Evolutionary conservation across 768 basidiomycete species (phyloP).

Genomic region (Naganishia randhawae): DNA sequence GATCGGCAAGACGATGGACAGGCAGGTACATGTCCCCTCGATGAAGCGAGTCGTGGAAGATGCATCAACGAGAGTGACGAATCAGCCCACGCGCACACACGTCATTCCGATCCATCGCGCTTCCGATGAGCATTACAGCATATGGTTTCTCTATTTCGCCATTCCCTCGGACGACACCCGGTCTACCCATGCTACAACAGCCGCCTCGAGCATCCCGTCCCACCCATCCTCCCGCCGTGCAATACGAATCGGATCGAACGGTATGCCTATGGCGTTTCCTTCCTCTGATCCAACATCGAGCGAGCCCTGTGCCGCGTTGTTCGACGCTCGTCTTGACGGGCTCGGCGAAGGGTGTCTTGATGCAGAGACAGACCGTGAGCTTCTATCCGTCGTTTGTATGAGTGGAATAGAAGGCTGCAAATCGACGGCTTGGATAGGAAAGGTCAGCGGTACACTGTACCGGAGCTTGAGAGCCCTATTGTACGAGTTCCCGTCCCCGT

Average conservation of each 20-base stretch:
- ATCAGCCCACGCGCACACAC: not conserved
- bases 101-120: constrained; percentile 2
- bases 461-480: constrained; percentile 41
- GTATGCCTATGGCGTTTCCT: constrained; percentile 19
- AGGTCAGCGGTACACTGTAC: constrained; percentile 37
- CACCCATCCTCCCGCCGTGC: constrained; percentile 42
- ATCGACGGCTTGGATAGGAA: constrained; percentile 12
- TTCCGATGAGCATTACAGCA: not conserved
- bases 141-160: not conserved
- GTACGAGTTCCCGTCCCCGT: not conserved
- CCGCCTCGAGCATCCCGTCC: constrained; percentile 36
- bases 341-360: constrained; percentile 20
- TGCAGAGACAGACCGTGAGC: not conserved
- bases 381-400: not conserved
- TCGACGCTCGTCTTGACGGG: not conserved
- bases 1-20: too few species aligned
- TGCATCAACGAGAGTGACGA: constrained; percentile 2
- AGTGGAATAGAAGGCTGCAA: not conserved
- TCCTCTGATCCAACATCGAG: not conserved
- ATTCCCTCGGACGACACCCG: constrained; percentile 32
- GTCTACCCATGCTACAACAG: constrained; percentile 38
- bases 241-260: constrained; percentile 43
- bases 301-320: not conserved
- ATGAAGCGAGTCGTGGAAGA: not conserved
- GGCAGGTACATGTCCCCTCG: not conserved